A percentile compares a stretch with the other conserved stretches of the same genome.
phyloP scores from a whole-genome alignment of 2,329 filamentous ascomycete species.

The Fusarium sp. region DNA sequence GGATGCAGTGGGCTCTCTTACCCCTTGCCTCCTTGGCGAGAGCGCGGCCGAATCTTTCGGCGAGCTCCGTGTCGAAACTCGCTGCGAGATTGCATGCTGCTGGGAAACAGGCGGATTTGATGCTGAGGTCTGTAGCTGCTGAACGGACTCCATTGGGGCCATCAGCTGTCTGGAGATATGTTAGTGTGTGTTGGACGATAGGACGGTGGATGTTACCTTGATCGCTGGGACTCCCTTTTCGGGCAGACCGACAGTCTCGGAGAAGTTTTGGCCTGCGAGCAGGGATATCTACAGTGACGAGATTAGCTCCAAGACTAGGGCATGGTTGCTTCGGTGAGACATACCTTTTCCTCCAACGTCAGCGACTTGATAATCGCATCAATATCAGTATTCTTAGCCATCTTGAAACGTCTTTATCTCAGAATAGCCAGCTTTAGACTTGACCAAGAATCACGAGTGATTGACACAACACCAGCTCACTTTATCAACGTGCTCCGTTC shows the following conservation, averaged over 20 bases:
- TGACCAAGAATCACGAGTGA: neutral
- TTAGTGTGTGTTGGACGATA: neutral
- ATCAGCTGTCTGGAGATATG: slow-evolving; percentile 37
- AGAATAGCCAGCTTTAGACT: neutral
- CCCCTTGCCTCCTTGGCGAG: slow-evolving; percentile 64
- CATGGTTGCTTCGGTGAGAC: neutral
- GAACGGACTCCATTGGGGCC: slow-evolving; percentile 52
- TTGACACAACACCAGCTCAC: neutral
- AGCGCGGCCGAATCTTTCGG: slow-evolving; percentile 66
- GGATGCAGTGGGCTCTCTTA: slow-evolving; percentile 78
- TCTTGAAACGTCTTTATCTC: neutral
- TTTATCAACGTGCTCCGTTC: neutral
- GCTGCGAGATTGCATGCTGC: slow-evolving; percentile 62
- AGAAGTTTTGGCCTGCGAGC: slow-evolving; percentile 41
- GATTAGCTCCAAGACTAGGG: neutral
- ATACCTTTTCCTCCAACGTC: slow-evolving; percentile 39
- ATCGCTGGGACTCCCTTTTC: slow-evolving; percentile 38
- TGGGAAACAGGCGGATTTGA: slow-evolving; percentile 49
- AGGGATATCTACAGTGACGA: slow-evolving; percentile 27
- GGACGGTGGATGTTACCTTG: slow-evolving; percentile 7
- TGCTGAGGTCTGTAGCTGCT: slow-evolving; percentile 46
- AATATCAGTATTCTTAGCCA: slow-evolving; percentile 15
- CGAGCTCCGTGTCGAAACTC: slow-evolving; percentile 71
- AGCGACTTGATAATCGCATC: slow-evolving; percentile 25
- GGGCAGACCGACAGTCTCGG: slow-evolving; percentile 32